Evolutionary conservation across 306 rosid genomes (phyloP), one percentile per base, ranked within the genome.

Genomic region (Cucurbita maxima): DNA sequence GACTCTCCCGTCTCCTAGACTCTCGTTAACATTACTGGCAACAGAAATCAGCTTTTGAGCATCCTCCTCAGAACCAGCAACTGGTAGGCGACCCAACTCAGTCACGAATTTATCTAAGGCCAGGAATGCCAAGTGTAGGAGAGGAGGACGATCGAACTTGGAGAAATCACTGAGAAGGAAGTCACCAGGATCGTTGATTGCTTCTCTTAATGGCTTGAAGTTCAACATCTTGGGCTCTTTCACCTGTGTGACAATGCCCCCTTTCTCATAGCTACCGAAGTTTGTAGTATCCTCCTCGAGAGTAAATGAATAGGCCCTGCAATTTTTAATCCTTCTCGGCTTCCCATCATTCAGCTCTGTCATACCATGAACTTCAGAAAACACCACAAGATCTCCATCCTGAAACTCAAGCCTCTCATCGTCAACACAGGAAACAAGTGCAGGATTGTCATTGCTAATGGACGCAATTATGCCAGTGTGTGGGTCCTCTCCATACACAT

Each of bases 401-500:
- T 91, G 91, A 83, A 87, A 91, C 75, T 91, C 97, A 75, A 91
- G 92, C 83, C 96, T 88, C 76, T 91, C 97, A 77, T 91, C 97
- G 71, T 91, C 97, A 51, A 91, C 97, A 78, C 97, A 88, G 15
- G 87, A 83, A 75, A 88, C 87, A 16, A 87, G 76, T 37, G 97
- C 86, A 76, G 92, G 89, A 60, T 84, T 87, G 80, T 88, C 97
- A 67, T 91, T 91, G 85, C 89, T 84, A 51, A 91, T 78, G 43
- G 97, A 91, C 43, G 96, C 97, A 77, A 91, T 87, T 18, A 91
- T 91, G 62, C 97, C 97, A 1, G 87, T 80, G 73, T 86, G 92
- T 3, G 96, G 97, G 52, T 91, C 97, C 80, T 93, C 92, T 66
- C 98, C 98, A 81, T 87, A 91, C 79, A 90, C 96, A 70, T 90